Percentiles rank a stretch among this genome's conserved stretches.
phyloP scores from a whole-genome alignment of 2,329 filamentous ascomycete species.

The Trichoderma gracile region DNA sequence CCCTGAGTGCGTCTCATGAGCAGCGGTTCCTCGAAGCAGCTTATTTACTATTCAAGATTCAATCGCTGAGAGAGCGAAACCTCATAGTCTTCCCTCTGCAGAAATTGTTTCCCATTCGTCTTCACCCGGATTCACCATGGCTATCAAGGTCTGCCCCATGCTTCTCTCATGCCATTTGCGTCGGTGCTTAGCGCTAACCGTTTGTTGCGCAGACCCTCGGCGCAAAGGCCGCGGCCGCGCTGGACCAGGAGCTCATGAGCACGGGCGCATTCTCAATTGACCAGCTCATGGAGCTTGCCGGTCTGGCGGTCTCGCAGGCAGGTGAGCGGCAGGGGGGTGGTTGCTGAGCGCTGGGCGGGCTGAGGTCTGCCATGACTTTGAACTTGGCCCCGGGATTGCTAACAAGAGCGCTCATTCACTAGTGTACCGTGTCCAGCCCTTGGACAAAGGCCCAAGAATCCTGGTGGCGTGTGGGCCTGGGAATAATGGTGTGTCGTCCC shows the following conservation, averaged over 20 bases:
- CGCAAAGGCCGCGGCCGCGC: constrained; percentile 80
- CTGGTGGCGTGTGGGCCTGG: constrained; percentile 89
- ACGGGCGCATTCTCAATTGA: constrained; percentile 86
- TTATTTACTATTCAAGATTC: not conserved
- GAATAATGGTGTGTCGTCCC: constrained; percentile 57
- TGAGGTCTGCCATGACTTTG: not conserved
- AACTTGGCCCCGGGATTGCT: not conserved
- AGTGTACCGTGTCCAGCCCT: constrained; percentile 86
- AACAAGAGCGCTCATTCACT: not conserved
- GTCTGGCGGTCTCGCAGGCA: constrained; percentile 88
- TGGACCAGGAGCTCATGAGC: constrained; percentile 94
- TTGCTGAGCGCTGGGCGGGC: not conserved
- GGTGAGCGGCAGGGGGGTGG: constrained; percentile 37
- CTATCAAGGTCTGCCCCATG: constrained; percentile 2
- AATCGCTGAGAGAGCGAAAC: not conserved
- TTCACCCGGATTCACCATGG: not conserved
- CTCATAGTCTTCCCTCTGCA: not conserved
- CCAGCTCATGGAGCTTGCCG: constrained; percentile 95
- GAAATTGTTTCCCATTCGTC: not conserved
- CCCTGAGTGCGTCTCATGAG: not conserved
- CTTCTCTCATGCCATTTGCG: not conserved
- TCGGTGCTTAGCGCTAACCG: constrained; percentile 11
- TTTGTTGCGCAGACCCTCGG: constrained; percentile 67
- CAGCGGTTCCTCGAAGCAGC: not conserved
- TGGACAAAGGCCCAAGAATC: constrained; percentile 67